These are phyloP conservation scores for Xylariaceae sp. DNA, from an alignment of 2,329 filamentous ascomycete species.

Conservation along the genomic window DNA sequence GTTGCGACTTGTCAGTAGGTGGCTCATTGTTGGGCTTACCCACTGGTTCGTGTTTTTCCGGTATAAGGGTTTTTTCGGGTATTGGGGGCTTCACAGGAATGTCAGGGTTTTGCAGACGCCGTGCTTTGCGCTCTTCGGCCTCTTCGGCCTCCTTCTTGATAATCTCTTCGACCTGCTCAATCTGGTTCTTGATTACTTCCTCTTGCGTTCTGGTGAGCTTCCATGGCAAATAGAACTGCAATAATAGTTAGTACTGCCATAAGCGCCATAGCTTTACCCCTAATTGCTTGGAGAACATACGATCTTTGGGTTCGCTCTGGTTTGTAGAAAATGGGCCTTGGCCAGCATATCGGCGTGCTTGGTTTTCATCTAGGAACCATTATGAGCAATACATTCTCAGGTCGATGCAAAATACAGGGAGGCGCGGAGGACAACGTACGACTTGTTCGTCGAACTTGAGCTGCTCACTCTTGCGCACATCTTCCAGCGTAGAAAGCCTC, in stretches of 20 bases:
- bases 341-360: conserved; percentile 69
- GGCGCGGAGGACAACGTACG: conserved; percentile 48
- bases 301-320: conserved; percentile 65
- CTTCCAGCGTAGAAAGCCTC: conserved; percentile 59
- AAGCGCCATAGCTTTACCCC: not conserved
- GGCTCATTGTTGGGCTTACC: conserved; percentile 43
- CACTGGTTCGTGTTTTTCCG: conserved; percentile 38
- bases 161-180: conserved; percentile 57
- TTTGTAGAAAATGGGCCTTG: conserved; percentile 69
- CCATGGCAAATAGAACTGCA: conserved; percentile 82
- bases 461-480: conserved; percentile 64
- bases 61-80: conserved; percentile 30
- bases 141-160: conserved; percentile 61
- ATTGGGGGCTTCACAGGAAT: conserved; percentile 29
- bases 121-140: conserved; percentile 47
- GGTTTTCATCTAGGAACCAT: conserved; percentile 59
- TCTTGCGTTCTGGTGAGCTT: conserved; percentile 66
- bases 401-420: not conserved
- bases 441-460: conserved; percentile 69
- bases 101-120: conserved; percentile 38
- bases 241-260: conserved; percentile 2
- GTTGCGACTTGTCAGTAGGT: conserved; percentile 35
- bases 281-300: conserved; percentile 46
- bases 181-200: conserved; percentile 65
- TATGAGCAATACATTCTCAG: conserved; percentile 25